Evolutionary conservation across 805 yeast genomes (phyloP).

Genomic region (Lipomyces sp.): DNA sequence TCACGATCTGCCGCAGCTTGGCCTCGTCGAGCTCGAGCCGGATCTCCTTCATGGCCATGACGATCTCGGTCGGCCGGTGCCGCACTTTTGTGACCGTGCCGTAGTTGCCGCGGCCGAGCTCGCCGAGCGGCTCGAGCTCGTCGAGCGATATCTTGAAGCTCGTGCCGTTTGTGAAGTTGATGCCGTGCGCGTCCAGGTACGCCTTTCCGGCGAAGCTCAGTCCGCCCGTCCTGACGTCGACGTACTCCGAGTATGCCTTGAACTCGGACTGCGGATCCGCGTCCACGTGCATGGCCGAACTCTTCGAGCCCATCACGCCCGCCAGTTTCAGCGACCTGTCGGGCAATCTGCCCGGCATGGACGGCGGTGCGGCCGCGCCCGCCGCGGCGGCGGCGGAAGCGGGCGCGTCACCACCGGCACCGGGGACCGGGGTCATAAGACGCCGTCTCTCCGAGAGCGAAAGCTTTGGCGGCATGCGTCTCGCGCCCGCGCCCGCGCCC

Average conservation of each 20-base stretch:
- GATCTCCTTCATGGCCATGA: slow-evolving; percentile 98
- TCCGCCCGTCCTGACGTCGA: slow-evolving; percentile 89
- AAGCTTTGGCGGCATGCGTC: slow-evolving; percentile 31
- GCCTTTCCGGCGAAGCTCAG: slow-evolving; percentile 92
- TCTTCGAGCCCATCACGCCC: no score
- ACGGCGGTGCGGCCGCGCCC: slow-evolving; percentile 36
- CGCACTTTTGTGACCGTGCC: slow-evolving; percentile 92
- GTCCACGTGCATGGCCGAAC: slow-evolving; percentile 18
- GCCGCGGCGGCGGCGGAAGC: slow-evolving; percentile 11
- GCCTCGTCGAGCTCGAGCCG: slow-evolving; percentile 87
- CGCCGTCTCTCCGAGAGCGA: slow-evolving; percentile 41
- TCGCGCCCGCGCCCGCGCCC: slow-evolving; percentile 28
- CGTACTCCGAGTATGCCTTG: slow-evolving; percentile 78
- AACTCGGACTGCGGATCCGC: slow-evolving; percentile 44
- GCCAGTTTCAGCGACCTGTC: neutral
- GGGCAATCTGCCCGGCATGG: slow-evolving; percentile 29
- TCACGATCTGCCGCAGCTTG: slow-evolving; percentile 88
- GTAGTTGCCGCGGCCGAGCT: slow-evolving; percentile 92
- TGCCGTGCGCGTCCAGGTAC: slow-evolving; percentile 85
- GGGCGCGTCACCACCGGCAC: neutral
- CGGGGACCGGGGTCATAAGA: slow-evolving; percentile 31
- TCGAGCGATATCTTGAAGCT: slow-evolving; percentile 82
- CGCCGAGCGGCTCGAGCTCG: slow-evolving; percentile 67
- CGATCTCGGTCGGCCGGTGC: slow-evolving; percentile 86
- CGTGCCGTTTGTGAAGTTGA: slow-evolving; percentile 84